Evolutionary conservation across 2,329 filamentous ascomycete species (phyloP), one percentile per base, ranked within the genome.

Genomic region (Pyricularia grisea): DNA sequence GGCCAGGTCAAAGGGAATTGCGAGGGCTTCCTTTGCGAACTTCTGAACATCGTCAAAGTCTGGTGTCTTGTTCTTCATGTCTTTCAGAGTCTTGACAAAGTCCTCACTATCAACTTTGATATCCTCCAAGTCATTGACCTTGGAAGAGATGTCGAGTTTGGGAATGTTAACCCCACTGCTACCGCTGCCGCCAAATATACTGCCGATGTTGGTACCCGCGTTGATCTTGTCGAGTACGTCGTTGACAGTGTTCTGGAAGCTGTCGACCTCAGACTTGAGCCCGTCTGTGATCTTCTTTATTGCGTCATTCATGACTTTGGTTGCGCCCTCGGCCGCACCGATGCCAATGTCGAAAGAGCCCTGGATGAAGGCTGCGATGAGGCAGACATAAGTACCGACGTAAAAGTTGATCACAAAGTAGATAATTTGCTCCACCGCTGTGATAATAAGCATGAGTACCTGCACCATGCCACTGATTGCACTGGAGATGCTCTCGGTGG

Each of bases 381-480:
- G 85, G 76, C 95, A 99, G 72, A 93, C 85, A 76, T 97, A 97
- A 20, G 93, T 97, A 67, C 90, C 90, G 64, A 92, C 94, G 80
- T 97, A 86, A 80, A 97, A 90, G 78, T 96, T 92, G 81, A 99
- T 93, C 77, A 93, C 87, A 80, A 97, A 99, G 72, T 97, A 84
- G 71, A 97, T 89, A 68, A 98, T 90, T 76, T 91, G 89, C 79
- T 97, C 90, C 14, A 98, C 89, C 60, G 88, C 93, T 33, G 90
- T 94, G 72, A 98, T 83, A 70, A 90, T 89, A 76, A 98, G 83
- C 71, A 89, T 84, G 67, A 98, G 84, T 80, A 95, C 88, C 61
- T 88, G 83, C 78, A 95, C 92, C 77, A 98, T 85, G 66, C 88
- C 94, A 71, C 88, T 85, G 72, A 98, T 88, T 10, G 93, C 88